Conservation (phyloP, 2,329 filamentous ascomycete species). For the Orbilia oligospora region DNA sequence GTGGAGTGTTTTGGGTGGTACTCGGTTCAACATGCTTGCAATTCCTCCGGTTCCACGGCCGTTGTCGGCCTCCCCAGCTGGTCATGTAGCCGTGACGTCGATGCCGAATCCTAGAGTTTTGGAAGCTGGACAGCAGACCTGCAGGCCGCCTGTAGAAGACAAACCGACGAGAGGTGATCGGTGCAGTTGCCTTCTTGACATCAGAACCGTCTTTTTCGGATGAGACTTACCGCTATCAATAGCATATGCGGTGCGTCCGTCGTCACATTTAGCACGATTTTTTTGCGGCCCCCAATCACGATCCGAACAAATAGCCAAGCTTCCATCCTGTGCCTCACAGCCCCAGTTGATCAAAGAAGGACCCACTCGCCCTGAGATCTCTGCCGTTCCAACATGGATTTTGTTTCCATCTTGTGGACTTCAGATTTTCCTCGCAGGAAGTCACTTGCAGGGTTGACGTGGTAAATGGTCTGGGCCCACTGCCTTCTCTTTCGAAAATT, state of each 20-base stretch:
- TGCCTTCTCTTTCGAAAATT: slow-evolving; percentile 12
- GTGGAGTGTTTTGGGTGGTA: slow-evolving; percentile 45
- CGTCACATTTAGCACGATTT: slow-evolving; percentile 38
- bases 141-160: neutral
- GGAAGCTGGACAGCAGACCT: slow-evolving; percentile 6
- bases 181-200: slow-evolving; percentile 22
- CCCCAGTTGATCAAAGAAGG: slow-evolving; percentile 46
- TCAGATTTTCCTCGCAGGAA: slow-evolving; percentile 34
- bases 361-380: slow-evolving; percentile 43
- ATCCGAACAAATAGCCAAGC: slow-evolving; percentile 42
- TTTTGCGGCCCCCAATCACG: slow-evolving; percentile 36
- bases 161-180: slow-evolving; percentile 10
- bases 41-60: slow-evolving; percentile 5
- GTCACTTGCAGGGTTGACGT: slow-evolving; percentile 58
- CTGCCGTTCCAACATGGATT: slow-evolving; percentile 49
- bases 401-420: slow-evolving; percentile 40
- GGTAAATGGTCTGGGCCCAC: slow-evolving; percentile 45
- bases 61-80: slow-evolving; percentile 23
- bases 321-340: slow-evolving; percentile 53
- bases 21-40: slow-evolving; percentile 32
- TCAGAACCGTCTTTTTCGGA: slow-evolving; percentile 16
- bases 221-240: slow-evolving; percentile 43
- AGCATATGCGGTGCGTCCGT: slow-evolving; percentile 36
- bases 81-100: slow-evolving; percentile 35
- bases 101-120: slow-evolving; percentile 18